Percentiles rank a stretch among this genome's conserved stretches.
These are phyloP conservation scores for Linderniella brevidens DNA, from an alignment of 257 asterid genomes.

Conservation along the genomic window DNA sequence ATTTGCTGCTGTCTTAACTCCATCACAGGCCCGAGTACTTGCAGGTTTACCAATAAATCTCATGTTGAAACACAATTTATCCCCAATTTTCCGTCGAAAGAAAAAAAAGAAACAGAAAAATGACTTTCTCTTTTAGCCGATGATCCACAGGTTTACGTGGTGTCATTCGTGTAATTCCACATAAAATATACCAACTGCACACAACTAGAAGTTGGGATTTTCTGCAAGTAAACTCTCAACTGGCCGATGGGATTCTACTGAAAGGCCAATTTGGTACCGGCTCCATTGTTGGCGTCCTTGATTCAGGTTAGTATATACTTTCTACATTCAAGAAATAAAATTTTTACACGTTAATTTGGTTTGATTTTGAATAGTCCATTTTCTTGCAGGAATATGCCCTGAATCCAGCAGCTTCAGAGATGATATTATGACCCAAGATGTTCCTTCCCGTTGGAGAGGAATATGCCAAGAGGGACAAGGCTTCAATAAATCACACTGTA, in stretches of 20 bases:
- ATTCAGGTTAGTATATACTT: conserved; percentile 12
- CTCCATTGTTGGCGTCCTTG: conserved; percentile 20
- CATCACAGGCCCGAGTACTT: conserved; percentile 15
- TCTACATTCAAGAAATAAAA: background rate
- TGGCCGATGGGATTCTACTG: conserved; percentile 12
- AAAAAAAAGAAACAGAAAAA: background rate
- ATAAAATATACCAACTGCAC: conserved; percentile 15
- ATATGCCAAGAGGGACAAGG: conserved; percentile 19
- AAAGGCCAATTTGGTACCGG: conserved; percentile 13
- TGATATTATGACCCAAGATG: conserved; percentile 7
- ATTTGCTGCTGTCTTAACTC: conserved; percentile 23
- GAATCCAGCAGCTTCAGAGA: conserved; percentile 26
- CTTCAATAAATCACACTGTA: conserved; percentile 21
- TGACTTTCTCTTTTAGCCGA: too few relatives aligned
- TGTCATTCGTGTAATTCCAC: conserved; percentile 19
- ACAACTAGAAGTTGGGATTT: conserved; percentile 30
- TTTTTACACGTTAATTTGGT: background rate
- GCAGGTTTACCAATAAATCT: conserved; percentile 11
- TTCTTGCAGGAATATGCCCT: conserved; percentile 27
- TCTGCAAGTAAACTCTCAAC: conserved; percentile 12
- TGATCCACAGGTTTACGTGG: conserved; percentile 14
- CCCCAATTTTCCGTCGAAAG: background rate
- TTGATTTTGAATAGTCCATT: background rate
- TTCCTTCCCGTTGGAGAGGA: conserved; percentile 26
- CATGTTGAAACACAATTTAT: background rate